A percentile compares a stretch with the other conserved stretches of the same genome.
phyloP scores from a whole-genome alignment of 495 filamentous ascomycete genomes.

The Aspergillus sclerotioniger region DNA sequence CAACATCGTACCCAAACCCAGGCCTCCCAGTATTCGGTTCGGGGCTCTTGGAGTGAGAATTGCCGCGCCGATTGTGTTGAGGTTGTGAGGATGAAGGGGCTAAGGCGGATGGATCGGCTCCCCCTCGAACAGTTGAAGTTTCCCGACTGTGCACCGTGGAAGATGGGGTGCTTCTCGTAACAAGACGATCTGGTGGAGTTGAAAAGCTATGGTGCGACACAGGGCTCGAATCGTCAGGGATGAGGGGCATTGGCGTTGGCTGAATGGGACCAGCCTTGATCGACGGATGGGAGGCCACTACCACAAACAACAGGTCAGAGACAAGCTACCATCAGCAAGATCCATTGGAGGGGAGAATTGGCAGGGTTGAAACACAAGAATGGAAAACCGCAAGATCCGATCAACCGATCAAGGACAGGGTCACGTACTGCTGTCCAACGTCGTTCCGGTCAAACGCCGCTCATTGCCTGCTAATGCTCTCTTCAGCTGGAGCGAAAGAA shows the following conservation, averaged over 20 bases:
- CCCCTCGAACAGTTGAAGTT: constrained; percentile 43
- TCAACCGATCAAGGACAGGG: constrained; percentile 1
- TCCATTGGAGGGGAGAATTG: constrained; percentile 3
- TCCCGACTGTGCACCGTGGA: constrained; percentile 51
- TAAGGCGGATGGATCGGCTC: constrained; percentile 41
- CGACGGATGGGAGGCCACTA: constrained; percentile 42
- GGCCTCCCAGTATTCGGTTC: constrained; percentile 41
- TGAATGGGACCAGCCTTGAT: constrained; percentile 44
- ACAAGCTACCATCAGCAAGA: not conserved
- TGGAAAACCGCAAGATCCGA: constrained; percentile 9
- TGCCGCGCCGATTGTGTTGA: constrained; percentile 41
- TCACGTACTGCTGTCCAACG: constrained; percentile 23
- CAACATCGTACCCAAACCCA: constrained; percentile 46
- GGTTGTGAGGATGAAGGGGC: constrained; percentile 43
- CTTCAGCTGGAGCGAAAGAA: constrained; percentile 14
- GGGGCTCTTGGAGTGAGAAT: constrained; percentile 57
- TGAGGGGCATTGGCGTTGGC: constrained; percentile 43
- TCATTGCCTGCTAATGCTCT: constrained; percentile 21
- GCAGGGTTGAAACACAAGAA: constrained; percentile 10
- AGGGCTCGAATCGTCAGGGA: constrained; percentile 41
- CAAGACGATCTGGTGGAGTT: constrained; percentile 42
- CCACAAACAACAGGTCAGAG: constrained; percentile 14
- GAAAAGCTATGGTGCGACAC: constrained; percentile 43
- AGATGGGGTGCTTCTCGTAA: constrained; percentile 47
- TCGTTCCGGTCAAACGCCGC: constrained; percentile 15